Percentiles rank a stretch among this genome's conserved stretches.
Evolutionary conservation across 176 grass and related monocot genomes (phyloP).

Genomic region (Oryza punctata): DNA sequence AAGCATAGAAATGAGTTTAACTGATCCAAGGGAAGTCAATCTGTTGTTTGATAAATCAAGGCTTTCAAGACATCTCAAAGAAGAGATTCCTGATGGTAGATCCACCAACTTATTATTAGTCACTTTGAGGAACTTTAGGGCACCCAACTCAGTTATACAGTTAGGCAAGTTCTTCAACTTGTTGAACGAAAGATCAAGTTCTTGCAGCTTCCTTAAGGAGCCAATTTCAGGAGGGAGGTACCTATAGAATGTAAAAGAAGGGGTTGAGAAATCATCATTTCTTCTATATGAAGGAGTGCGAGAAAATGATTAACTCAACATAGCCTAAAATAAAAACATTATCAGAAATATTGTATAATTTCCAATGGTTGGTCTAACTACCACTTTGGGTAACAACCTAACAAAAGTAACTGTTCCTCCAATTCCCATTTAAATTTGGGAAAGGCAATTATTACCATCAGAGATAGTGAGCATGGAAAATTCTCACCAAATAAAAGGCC

Average conservation of each 20-base stretch:
- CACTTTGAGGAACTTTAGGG: conserved; percentile 78
- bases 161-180: conserved; percentile 94
- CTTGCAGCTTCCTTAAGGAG: conserved; percentile 74
- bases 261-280: conserved; percentile 23
- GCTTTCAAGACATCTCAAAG: conserved; percentile 73
- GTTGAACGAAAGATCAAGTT: conserved; percentile 97
- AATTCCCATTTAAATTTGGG: conserved; percentile 5
- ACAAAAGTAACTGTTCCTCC: not conserved
- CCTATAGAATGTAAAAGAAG: conserved; percentile 50
- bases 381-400: conserved; percentile 1
- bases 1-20: conserved; percentile 81
- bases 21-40: conserved; percentile 71
- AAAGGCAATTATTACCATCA: conserved; percentile 11
- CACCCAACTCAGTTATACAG: conserved; percentile 67
- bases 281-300: not conserved
- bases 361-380: not conserved
- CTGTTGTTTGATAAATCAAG: conserved; percentile 94
- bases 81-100: conserved; percentile 74
- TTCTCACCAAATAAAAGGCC: not conserved
- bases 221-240: conserved; percentile 94
- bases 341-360: conserved; percentile 2
- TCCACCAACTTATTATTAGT: conserved; percentile 94
- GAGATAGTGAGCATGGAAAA: conserved; percentile 5
- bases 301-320: conserved; percentile 28
- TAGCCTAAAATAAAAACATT: conserved; percentile 2